Conservation (phyloP, 2,329 filamentous ascomycete genomes). For the Clonostachys chloroleuca region DNA sequence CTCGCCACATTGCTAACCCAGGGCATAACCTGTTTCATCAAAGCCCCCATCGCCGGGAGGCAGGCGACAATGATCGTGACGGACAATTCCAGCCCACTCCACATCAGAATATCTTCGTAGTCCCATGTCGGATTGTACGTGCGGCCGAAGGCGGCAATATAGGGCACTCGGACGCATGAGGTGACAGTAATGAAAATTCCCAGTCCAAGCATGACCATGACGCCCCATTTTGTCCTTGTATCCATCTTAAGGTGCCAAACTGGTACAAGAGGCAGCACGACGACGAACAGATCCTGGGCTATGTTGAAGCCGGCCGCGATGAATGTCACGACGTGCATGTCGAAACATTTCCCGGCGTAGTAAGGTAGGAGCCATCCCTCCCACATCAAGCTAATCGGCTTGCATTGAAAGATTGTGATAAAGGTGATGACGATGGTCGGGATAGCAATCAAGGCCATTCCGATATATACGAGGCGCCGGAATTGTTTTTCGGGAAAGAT, state of each 20-base stretch:
- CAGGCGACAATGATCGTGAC: constrained; percentile 33
- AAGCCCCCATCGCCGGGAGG: constrained; percentile 29
- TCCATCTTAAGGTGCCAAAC: constrained; percentile 29
- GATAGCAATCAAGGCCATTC: constrained; percentile 22
- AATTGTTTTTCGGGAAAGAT: constrained; percentile 25
- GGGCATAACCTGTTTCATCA: constrained; percentile 9
- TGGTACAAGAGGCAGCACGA: constrained; percentile 34
- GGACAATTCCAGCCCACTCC: constrained; percentile 35
- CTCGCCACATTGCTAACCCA: not conserved
- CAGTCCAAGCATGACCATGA: constrained; percentile 38
- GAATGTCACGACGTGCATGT: constrained; percentile 25
- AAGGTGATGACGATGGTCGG: constrained; percentile 28
- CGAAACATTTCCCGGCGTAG: constrained; percentile 9
- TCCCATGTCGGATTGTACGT: constrained; percentile 33
- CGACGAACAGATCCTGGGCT: constrained; percentile 36
- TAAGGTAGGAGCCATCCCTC: constrained; percentile 9
- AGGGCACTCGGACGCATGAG: constrained; percentile 26
- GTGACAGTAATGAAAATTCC: constrained; percentile 32
- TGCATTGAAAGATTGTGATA: constrained; percentile 36
- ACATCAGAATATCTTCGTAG: constrained; percentile 32
- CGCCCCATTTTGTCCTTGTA: constrained; percentile 33
- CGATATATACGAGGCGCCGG: constrained; percentile 18
- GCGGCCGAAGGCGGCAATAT: constrained; percentile 21
- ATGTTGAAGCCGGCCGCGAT: constrained; percentile 38
- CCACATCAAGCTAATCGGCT: constrained; percentile 25